Base-by-base conservation (phyloP, 2,329 filamentous ascomycete genomes). In the Aspergillus sp. region DNA sequence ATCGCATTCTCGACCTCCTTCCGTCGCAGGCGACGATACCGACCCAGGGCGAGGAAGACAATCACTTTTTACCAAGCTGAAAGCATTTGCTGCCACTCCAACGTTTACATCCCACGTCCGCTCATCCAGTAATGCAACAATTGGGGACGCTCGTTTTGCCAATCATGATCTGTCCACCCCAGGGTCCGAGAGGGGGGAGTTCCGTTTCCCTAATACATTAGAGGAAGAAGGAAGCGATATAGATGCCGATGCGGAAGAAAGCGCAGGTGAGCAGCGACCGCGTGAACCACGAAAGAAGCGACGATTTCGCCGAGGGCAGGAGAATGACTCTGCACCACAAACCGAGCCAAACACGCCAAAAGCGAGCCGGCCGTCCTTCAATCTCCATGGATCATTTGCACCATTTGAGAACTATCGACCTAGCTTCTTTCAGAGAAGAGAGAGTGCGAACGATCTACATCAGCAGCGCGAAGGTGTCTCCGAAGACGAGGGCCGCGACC, bases 211-310 rank as follows among this genome's bases (percentile, higher is more conserved):
- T 9, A 78, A 82, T 19, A 84, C 81, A 1, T 71, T 86, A 55
- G 74, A 77, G 43, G 83, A 84, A 62, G 81, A 82, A 57, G 86
- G 85, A 19, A 90, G 86, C 70, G 90, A 93, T 71, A 86, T 81
- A 14, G 88, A 90, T 68, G 87, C 89, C 1, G 91, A 95, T 71
- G 90, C 88, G 1, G 93, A 96, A 70, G 91, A 95, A 70, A 96
- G 91, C 45, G 90, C 87, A 0, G 91, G 92, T 52, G 93, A 96
- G 69, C 82, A 82, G n/a, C 77, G 77, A 17, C 79, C 52, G 68
- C 75, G 27, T 2, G 84, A 82, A 61, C 80, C 79, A 33, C 90
- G 84, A 74, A 87, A 83, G 73, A 61, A 62, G 73, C 84, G 85
- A 62, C 86, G 84, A 70, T 86, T 81, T 65, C 82, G 83, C 60